Evolutionary conservation across 1,284 basidiomycete genomes (phyloP).

Genomic region (Trametes hirsuta): DNA sequence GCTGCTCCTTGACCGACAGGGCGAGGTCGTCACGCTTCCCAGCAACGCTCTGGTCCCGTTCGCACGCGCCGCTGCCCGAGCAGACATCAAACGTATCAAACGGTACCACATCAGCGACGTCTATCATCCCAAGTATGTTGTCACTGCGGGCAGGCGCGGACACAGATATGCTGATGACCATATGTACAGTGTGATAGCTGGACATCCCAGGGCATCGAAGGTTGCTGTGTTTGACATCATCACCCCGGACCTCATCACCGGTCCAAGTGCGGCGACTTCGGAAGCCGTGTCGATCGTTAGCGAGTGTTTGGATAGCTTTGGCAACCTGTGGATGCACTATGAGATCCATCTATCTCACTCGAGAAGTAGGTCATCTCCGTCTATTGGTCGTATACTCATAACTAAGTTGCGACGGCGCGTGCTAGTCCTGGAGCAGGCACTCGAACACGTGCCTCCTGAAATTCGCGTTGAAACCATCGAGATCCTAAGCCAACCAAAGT

Average conservation of each 20-base stretch:
- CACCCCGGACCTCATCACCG: slow-evolving; percentile 64
- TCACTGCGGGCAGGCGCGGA: neutral
- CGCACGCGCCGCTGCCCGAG: slow-evolving; percentile 82
- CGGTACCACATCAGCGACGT: slow-evolving; percentile 84
- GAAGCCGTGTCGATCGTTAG: slow-evolving; percentile 72
- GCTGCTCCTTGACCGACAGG: slow-evolving; percentile 80
- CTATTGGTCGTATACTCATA: neutral
- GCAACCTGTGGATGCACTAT: slow-evolving; percentile 63
- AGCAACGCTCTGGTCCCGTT: slow-evolving; percentile 82
- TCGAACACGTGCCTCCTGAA: slow-evolving; percentile 61
- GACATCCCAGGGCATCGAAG: slow-evolving; percentile 72
- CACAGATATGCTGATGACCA: neutral
- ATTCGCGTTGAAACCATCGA: slow-evolving; percentile 58
- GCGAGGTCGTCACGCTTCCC: slow-evolving; percentile 81
- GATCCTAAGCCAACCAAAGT: slow-evolving; percentile 65
- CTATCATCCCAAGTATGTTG: slow-evolving; percentile 65
- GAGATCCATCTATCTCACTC: slow-evolving; percentile 79
- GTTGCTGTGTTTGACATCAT: slow-evolving; percentile 82
- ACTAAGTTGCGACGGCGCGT: neutral
- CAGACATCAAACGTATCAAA: slow-evolving; percentile 81
- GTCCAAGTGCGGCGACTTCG: slow-evolving; percentile 65
- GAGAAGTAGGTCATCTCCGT: slow-evolving; percentile 49
- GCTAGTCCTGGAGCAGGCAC: slow-evolving; percentile 64
- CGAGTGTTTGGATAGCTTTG: slow-evolving; percentile 70
- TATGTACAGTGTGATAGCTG: slow-evolving; percentile 54